phyloP scores from a whole-genome alignment of 2,329 filamentous ascomycete genomes.

The Aspergillus aculeatinus region DNA sequence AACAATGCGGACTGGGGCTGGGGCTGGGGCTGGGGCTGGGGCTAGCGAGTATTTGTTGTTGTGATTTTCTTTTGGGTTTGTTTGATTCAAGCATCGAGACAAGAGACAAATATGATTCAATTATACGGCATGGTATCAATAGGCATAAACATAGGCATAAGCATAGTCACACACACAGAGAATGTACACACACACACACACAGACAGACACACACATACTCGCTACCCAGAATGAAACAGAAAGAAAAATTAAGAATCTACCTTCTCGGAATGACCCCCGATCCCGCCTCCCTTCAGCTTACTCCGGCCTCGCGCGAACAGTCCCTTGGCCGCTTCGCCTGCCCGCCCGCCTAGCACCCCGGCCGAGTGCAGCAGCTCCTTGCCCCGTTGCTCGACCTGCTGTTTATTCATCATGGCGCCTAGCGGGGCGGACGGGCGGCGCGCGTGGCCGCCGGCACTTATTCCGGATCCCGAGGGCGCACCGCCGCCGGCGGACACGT shows the following conservation, averaged over 20 bases:
- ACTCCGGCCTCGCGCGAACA: constrained; percentile 87
- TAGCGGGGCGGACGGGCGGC: constrained; percentile 39
- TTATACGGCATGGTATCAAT: constrained; percentile 34
- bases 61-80: no score
- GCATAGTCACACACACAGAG: constrained; percentile 9
- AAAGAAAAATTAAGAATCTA: constrained; percentile 67
- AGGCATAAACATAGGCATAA: constrained; percentile 7
- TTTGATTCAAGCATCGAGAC: background rate
- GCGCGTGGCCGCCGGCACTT: constrained; percentile 19
- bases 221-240: no score
- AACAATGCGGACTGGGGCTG: no score
- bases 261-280: constrained; percentile 66
- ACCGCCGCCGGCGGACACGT: constrained; percentile 14
- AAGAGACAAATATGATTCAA: constrained; percentile 19
- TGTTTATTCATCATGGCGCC: constrained; percentile 51
- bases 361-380: constrained; percentile 82
- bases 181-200: background rate
- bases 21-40: no score
- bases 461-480: no score
- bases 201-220: background rate
- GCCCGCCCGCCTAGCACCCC: constrained; percentile 68
- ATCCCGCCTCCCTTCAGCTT: constrained; percentile 62
- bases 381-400: constrained; percentile 77
- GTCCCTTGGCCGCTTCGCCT: constrained; percentile 80
- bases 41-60: no score